A percentile compares a stretch with the other conserved stretches of the same genome.
Conservation (phyloP, 2,329 filamentous ascomycete genomes). For the Plenodomus biglobosus region DNA sequence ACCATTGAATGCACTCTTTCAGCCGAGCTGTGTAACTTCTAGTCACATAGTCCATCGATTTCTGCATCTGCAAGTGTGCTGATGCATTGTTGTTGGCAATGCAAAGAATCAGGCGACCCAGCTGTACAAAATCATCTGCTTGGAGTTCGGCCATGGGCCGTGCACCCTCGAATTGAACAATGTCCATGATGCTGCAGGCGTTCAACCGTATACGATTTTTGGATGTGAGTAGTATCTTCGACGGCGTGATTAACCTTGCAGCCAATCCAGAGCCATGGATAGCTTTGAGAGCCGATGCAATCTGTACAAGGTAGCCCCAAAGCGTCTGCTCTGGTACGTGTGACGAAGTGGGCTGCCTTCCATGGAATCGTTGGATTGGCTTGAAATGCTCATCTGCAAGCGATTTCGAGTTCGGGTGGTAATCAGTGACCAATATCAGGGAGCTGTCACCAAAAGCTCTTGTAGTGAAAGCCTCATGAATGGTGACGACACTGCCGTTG, state of each 20-base stretch:
- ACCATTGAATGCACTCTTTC: constrained; percentile 77
- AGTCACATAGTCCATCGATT: constrained; percentile 73
- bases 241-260: constrained; percentile 80
- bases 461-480: constrained; percentile 92
- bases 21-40: constrained; percentile 77
- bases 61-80: constrained; percentile 63
- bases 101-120: constrained; percentile 81
- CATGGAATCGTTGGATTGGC: constrained; percentile 43
- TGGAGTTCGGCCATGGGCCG: constrained; percentile 74
- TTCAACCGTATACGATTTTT: constrained; percentile 88
- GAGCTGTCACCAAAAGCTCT: constrained; percentile 93
- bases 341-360: constrained; percentile 39
- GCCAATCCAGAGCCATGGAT: constrained; percentile 82
- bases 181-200: constrained; percentile 85
- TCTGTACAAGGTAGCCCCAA: constrained; percentile 91
- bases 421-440: constrained; percentile 90
- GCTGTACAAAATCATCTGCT: constrained; percentile 80
- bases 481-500: constrained; percentile 78
- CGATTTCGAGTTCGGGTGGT: constrained; percentile 87
- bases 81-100: constrained; percentile 70
- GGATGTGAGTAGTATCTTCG: constrained; percentile 85
- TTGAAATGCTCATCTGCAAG: constrained; percentile 78
- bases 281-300: constrained; percentile 81
- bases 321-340: constrained; percentile 68
- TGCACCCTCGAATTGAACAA: constrained; percentile 76